These are phyloP conservation scores for Metschnikowia orientalis DNA, from an alignment of 805 yeast genomes.

Conservation along the genomic window DNA sequence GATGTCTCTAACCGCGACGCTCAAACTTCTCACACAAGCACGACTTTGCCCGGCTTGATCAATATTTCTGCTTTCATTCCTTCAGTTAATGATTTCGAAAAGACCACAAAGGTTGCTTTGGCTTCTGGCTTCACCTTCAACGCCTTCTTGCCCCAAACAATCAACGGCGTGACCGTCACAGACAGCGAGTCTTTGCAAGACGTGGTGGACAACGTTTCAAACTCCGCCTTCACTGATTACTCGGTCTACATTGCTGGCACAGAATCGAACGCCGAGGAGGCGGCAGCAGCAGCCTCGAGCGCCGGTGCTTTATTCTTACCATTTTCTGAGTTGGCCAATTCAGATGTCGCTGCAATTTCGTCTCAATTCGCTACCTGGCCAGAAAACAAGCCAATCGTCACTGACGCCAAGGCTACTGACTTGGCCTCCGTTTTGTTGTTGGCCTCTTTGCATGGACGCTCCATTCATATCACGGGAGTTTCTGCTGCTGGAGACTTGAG, in stretches of 20 bases:
- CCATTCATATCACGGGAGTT: constrained; percentile 86
- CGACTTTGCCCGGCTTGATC: constrained; percentile 80
- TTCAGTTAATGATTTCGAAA: constrained; percentile 61
- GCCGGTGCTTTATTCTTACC: constrained; percentile 83
- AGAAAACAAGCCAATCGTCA: constrained; percentile 71
- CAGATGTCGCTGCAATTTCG: constrained; percentile 73
- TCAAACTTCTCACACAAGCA: constrained; percentile 83
- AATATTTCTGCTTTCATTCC: constrained; percentile 80
- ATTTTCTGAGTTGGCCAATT: constrained; percentile 62
- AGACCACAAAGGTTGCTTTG: constrained; percentile 64
- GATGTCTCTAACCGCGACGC: constrained; percentile 77
- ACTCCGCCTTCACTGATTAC: constrained; percentile 74
- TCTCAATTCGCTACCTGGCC: constrained; percentile 86
- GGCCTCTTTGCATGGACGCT: constrained; percentile 80
- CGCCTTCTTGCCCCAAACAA: constrained; percentile 70
- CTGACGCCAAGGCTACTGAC: constrained; percentile 89
- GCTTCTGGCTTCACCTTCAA: constrained; percentile 87
- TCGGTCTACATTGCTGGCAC: constrained; percentile 82
- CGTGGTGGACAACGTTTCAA: constrained; percentile 54
- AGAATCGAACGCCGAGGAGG: constrained; percentile 57
- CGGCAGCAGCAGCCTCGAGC: constrained; percentile 55
- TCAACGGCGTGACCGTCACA: constrained; percentile 57
- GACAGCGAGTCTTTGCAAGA: constrained; percentile 62
- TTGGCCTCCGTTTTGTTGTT: constrained; percentile 87
- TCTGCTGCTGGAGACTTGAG: constrained; percentile 76